Percentiles rank a stretch among this genome's conserved stretches.
Conservation (phyloP, 768 basidiomycete species). For the Hypholoma fasciculare region DNA sequence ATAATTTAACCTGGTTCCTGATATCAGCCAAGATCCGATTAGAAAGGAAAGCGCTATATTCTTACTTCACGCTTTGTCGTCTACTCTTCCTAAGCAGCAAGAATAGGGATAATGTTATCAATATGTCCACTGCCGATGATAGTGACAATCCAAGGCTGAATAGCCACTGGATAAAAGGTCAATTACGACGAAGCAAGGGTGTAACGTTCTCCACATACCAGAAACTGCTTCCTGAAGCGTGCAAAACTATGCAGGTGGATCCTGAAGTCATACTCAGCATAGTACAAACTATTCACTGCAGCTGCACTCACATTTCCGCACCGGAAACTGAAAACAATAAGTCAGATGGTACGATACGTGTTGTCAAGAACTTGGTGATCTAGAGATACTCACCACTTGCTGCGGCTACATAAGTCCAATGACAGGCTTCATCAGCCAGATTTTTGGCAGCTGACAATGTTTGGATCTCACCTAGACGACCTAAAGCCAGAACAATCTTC, state of each 20-base stretch:
- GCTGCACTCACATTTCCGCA: slow-evolving; percentile 3
- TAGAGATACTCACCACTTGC: slow-evolving; percentile 22
- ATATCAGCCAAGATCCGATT: neutral
- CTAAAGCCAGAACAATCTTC: slow-evolving; percentile 2
- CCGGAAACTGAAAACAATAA: slow-evolving; percentile 3
- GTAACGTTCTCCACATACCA: slow-evolving; percentile 8
- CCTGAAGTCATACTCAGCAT: neutral
- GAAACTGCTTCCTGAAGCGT: slow-evolving; percentile 9
- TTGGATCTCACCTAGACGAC: slow-evolving; percentile 4
- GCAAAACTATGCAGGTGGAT: slow-evolving; percentile 5
- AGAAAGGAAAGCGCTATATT: slow-evolving; percentile 2
- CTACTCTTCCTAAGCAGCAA: slow-evolving; percentile 38
- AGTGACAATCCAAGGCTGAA: slow-evolving; percentile 52
- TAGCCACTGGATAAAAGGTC: slow-evolving; percentile 36
- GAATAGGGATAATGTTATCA: slow-evolving; percentile 45
- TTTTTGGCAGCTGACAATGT: neutral
- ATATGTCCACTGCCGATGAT: slow-evolving; percentile 45
- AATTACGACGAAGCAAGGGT: neutral
- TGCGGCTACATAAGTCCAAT: slow-evolving; percentile 16
- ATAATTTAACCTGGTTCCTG: slow-evolving; percentile 37
- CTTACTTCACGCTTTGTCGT: slow-evolving; percentile 34
- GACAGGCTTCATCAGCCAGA: neutral
- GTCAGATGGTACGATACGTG: neutral
- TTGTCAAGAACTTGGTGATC: neutral
- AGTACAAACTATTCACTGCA: too few relatives aligned